Evolutionary conservation across 352 stramenopile species (phyloP).

Genomic region (Phytophthora agathidicida): DNA sequence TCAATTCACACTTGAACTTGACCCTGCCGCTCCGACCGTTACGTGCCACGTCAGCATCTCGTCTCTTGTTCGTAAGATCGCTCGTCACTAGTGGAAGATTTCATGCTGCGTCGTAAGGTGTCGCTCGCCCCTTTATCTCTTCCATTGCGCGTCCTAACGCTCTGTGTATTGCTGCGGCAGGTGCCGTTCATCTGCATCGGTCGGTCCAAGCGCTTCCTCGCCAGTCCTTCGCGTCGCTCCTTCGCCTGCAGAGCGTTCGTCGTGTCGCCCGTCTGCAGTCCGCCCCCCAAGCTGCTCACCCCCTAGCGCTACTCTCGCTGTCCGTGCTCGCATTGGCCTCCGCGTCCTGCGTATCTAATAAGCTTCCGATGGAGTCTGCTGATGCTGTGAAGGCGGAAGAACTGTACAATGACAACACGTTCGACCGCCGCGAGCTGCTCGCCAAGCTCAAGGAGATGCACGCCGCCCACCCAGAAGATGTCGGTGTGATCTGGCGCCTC

Average conservation of each 20-base stretch:
- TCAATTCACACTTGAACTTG: too few species aligned
- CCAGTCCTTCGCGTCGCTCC: slow-evolving; percentile 12
- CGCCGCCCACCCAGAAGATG: slow-evolving; percentile 54
- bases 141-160: not conserved
- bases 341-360: slow-evolving; percentile 22
- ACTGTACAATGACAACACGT: slow-evolving; percentile 77
- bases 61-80: slow-evolving; percentile 10
- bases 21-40: too few species aligned
- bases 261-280: slow-evolving; percentile 11
- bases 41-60: slow-evolving; percentile 25
- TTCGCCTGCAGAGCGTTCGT: slow-evolving; percentile 3
- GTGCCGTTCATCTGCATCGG: slow-evolving; percentile 23
- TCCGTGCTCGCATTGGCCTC: slow-evolving; percentile 21
- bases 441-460: slow-evolving; percentile 67
- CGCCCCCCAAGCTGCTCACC: slow-evolving; percentile 3
- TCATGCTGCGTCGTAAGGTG: slow-evolving; percentile 38
- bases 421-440: slow-evolving; percentile 76
- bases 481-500: slow-evolving; percentile 71
- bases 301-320: slow-evolving; percentile 29
- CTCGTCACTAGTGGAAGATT: slow-evolving; percentile 12
- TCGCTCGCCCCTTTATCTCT: not conserved
- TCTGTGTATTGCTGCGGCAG: slow-evolving; percentile 22
- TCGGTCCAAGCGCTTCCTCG: slow-evolving; percentile 24
- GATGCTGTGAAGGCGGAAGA: slow-evolving; percentile 76
- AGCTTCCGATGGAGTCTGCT: slow-evolving; percentile 59